phyloP scores from a whole-genome alignment of 2,329 filamentous ascomycete species.

The Clarireedia hainanense region DNA sequence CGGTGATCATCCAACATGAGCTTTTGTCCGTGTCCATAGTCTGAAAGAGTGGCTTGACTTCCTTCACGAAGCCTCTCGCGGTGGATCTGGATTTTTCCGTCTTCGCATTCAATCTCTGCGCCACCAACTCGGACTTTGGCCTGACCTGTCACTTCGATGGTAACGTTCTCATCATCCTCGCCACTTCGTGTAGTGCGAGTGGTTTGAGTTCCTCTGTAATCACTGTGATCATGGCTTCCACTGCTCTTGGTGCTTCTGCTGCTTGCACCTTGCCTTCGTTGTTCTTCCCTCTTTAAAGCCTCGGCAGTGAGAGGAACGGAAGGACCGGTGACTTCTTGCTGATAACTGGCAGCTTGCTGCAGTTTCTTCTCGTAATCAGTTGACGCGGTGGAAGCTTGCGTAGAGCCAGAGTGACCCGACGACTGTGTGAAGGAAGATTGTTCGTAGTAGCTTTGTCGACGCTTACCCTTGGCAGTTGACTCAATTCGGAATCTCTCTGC shows the following conservation, averaged over 20 bases:
- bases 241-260: conserved; percentile 50
- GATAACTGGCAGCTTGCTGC: conserved; percentile 40
- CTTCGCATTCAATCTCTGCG: conserved; percentile 49
- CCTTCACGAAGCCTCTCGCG: conserved; percentile 34
- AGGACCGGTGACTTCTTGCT: conserved; percentile 42
- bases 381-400: conserved; percentile 2
- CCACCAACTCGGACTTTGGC: conserved; percentile 49
- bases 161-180: conserved; percentile 48
- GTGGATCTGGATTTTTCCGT: conserved; percentile 52
- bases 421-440: conserved; percentile 8
- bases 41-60: conserved; percentile 43
- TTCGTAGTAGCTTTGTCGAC: conserved; percentile 24
- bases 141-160: conserved; percentile 50
- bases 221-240: conserved; percentile 55
- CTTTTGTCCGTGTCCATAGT: conserved; percentile 18
- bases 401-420: background rate
- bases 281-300: conserved; percentile 34
- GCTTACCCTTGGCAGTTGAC: conserved; percentile 21
- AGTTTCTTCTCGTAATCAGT: conserved; percentile 38
- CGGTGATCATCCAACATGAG: conserved; percentile 21
- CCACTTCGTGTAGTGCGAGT: conserved; percentile 46
- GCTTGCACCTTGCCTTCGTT: conserved; percentile 37
- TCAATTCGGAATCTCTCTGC: conserved; percentile 17
- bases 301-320: conserved; percentile 47
- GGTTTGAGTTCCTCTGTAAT: conserved; percentile 52